phyloP scores from a whole-genome alignment of 2,329 filamentous ascomycete species.

The Fusarium citri region DNA sequence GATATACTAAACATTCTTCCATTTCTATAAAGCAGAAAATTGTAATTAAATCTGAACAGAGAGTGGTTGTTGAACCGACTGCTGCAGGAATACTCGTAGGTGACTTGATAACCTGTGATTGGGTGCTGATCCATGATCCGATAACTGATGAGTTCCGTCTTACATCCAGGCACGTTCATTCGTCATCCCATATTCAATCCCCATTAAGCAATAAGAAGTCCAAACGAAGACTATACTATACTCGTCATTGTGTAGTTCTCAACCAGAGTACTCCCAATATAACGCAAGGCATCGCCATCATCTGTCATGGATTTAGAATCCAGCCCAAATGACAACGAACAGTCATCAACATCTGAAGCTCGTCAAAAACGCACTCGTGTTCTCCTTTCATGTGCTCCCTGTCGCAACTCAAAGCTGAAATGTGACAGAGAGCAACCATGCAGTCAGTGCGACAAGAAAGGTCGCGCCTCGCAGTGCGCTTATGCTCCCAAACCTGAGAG shows the following conservation, averaged over 20 bases:
- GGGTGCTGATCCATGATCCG: background rate
- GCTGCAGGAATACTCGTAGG: background rate
- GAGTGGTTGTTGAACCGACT: background rate
- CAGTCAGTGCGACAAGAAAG: constrained; percentile 64
- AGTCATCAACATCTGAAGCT: constrained; percentile 34
- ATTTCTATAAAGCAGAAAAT: background rate
- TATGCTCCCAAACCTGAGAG: constrained; percentile 62
- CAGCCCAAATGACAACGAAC: constrained; percentile 37
- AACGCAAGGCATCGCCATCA: background rate
- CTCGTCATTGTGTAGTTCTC: background rate
- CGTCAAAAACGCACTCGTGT: constrained; percentile 60
- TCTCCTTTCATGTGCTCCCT: constrained; percentile 64
- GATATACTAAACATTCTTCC: background rate
- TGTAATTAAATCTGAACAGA: background rate
- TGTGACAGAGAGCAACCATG: constrained; percentile 66
- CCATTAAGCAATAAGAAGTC: background rate
- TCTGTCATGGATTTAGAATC: constrained; percentile 34
- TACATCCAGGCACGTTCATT: background rate
- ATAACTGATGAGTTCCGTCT: background rate
- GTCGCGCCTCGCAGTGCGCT: constrained; percentile 57
- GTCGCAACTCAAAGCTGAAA: constrained; percentile 66
- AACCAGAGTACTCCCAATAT: background rate
- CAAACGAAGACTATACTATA: background rate
- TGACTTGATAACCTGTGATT: constrained; percentile 5
- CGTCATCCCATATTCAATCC: background rate